Conservation (phyloP, 768 basidiomycete species). For the Paxillus ammoniavirescens region DNA sequence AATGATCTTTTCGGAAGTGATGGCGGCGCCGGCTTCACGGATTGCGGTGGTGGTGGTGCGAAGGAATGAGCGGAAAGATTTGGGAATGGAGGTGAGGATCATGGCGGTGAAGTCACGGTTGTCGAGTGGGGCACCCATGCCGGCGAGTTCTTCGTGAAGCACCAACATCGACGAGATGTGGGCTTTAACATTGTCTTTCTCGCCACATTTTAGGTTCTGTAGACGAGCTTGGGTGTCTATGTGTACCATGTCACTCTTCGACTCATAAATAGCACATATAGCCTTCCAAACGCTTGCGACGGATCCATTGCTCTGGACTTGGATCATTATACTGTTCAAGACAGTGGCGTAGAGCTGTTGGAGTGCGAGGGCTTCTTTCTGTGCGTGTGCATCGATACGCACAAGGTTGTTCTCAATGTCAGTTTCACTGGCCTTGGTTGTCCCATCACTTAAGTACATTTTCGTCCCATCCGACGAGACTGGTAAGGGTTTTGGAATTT, state of each 20-base stretch:
- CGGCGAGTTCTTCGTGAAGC: too few relatives aligned
- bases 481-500: background rate
- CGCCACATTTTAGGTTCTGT: background rate
- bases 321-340: background rate
- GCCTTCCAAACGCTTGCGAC: background rate
- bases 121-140: too few relatives aligned
- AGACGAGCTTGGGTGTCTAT: background rate
- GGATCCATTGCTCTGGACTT: background rate
- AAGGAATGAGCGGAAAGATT: background rate
- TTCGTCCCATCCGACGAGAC: background rate
- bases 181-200: background rate
- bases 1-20: background rate
- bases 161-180: background rate
- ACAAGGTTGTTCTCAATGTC: background rate
- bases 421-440: background rate
- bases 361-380: conserved; percentile 2
- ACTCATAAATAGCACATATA: background rate
- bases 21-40: background rate
- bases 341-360: conserved; percentile 6
- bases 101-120: too few relatives aligned
- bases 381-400: background rate
- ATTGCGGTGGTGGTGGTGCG: background rate
- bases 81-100: too few relatives aligned
- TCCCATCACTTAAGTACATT: background rate
- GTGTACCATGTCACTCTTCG: background rate